Evolutionary conservation across 257 asterid species (phyloP).

Genomic region (Henckelia pumila): DNA sequence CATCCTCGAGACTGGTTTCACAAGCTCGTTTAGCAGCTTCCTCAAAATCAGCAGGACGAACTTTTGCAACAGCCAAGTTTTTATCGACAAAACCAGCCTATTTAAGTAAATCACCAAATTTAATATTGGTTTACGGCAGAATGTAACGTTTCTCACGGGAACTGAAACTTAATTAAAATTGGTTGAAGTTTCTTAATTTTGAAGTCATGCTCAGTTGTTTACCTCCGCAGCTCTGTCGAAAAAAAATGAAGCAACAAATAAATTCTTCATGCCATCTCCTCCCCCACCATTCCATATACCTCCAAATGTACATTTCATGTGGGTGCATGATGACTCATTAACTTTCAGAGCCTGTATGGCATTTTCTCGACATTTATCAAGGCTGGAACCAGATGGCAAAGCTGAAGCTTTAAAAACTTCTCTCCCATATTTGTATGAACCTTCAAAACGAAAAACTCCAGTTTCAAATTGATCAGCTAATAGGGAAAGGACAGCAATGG

Average conservation of each 20-base stretch:
- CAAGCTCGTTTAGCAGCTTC: conserved; percentile 87
- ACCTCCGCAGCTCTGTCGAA: conserved; percentile 98
- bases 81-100: conserved; percentile 91
- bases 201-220: conserved; percentile 31
- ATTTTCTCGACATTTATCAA: conserved; percentile 62
- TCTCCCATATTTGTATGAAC: conserved; percentile 79
- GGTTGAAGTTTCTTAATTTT: conserved; percentile 18
- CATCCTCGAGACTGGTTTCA: conserved; percentile 60
- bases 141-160: background rate
- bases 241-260: conserved; percentile 92
- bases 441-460: conserved; percentile 35
- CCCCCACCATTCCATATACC: conserved; percentile 99
- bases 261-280: conserved; percentile 92
- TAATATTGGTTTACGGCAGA: background rate
- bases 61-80: conserved; percentile 64
- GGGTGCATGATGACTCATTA: conserved; percentile 76
- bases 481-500: conserved; percentile 1
- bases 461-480: background rate
- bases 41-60: conserved; percentile 76
- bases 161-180: background rate
- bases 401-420: conserved; percentile 53
- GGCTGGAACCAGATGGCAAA: conserved; percentile 69
- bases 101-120: conserved; percentile 9
- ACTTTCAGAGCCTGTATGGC: conserved; percentile 73
- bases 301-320: conserved; percentile 98